Conservation (phyloP, 2,329 filamentous ascomycete genomes). For the Lasiodiplodia sp. region DNA sequence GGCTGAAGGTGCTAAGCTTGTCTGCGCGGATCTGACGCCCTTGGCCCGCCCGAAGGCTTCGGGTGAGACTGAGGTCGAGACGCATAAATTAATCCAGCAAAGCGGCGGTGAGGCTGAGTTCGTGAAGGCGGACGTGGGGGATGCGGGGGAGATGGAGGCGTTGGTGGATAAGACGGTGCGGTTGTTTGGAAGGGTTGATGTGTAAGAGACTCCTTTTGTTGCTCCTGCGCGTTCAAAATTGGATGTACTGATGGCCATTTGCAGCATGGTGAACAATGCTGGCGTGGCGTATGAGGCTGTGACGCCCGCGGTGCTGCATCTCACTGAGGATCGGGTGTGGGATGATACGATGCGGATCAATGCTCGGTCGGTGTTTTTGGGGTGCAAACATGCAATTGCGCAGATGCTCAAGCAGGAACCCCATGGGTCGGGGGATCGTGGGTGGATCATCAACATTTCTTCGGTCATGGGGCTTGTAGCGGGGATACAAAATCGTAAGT, state of each 20-base stretch:
- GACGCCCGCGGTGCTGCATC: constrained; percentile 34
- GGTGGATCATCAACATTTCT: constrained; percentile 63
- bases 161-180: constrained; percentile 37
- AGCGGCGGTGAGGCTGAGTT: constrained; percentile 32
- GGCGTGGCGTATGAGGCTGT: constrained; percentile 40
- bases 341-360: constrained; percentile 43
- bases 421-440: constrained; percentile 44
- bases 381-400: constrained; percentile 42
- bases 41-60: no score
- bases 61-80: not conserved
- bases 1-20: constrained; percentile 33
- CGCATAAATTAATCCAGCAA: constrained; percentile 31
- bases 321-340: constrained; percentile 38
- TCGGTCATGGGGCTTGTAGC: constrained; percentile 48
- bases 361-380: constrained; percentile 44
- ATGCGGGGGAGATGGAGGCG: constrained; percentile 32
- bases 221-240: not conserved
- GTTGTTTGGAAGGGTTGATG: constrained; percentile 40
- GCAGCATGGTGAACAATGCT: constrained; percentile 41
- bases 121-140: constrained; percentile 39
- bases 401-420: constrained; percentile 45
- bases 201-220: constrained; percentile 30
- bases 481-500: constrained; percentile 32
- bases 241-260: no score
- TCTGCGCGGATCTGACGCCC: constrained; percentile 34